A percentile compares a stretch with the other conserved stretches of the same genome.
Evolutionary conservation across 2,329 filamentous ascomycete genomes (phyloP).

Genomic region (Cadophora luteo-olivacea): DNA sequence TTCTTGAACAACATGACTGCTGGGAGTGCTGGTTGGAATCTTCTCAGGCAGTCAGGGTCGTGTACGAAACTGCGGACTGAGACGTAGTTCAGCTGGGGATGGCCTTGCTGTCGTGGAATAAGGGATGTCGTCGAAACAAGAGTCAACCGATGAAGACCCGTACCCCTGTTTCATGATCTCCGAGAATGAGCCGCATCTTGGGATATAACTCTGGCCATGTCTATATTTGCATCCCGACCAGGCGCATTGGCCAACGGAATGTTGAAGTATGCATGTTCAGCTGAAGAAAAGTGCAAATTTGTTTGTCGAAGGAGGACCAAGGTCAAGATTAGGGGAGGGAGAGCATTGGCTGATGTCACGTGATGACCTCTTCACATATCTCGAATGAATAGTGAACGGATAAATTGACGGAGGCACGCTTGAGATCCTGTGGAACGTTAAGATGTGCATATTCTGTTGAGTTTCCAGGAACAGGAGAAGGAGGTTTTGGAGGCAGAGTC

Average conservation of each 20-base stretch:
- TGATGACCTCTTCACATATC: no score
- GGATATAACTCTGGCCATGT: constrained; percentile 1
- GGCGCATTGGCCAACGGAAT: background rate
- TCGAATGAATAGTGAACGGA: no score
- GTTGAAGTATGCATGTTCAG: background rate
- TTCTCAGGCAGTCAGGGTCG: background rate
- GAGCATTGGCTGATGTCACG: no score
- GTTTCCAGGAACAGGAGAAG: no score
- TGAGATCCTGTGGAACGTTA: no score
- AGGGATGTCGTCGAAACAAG: constrained; percentile 14
- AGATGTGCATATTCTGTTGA: no score
- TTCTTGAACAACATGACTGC: background rate
- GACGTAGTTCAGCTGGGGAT: background rate
- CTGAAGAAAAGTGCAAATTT: background rate
- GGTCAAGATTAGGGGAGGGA: no score
- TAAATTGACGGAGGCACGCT: no score
- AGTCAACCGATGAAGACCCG: background rate
- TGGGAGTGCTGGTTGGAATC: background rate
- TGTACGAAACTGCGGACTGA: background rate
- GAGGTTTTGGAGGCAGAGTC: no score
- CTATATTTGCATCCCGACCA: background rate
- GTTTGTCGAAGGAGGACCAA: background rate
- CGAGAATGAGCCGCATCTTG: constrained; percentile 10
- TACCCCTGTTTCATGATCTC: constrained; percentile 7
- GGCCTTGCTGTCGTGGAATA: background rate